These are phyloP conservation scores for Pontederia paniculata DNA, from an alignment of 176 grass and related monocot genomes.

Conservation along the genomic window DNA sequence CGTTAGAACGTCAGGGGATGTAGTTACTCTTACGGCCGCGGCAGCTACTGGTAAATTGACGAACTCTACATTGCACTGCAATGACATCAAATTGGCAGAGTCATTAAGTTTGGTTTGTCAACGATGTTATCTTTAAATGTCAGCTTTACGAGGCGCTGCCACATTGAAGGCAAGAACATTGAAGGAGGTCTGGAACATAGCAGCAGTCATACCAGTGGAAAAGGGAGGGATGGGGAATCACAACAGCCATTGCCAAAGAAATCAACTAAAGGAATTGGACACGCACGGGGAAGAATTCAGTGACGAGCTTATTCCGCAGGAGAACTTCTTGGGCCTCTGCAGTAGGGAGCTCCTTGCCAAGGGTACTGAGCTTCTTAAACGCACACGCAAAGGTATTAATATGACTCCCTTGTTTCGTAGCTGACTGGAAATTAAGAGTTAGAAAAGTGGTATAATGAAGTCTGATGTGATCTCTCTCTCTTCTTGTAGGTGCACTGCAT, in stretches of 20 bases:
- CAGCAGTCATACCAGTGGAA: constrained; percentile 89
- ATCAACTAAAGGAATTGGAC: constrained; percentile 37
- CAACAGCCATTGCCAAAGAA: constrained; percentile 23
- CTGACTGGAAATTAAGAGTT: neutral
- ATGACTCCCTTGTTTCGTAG: neutral
- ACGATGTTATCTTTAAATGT: neutral
- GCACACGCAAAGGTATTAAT: constrained; percentile 72
- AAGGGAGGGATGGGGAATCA: constrained; percentile 32
- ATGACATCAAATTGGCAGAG: too few relatives aligned
- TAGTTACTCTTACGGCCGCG: constrained; percentile 76
- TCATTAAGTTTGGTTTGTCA: neutral
- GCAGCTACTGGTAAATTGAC: constrained; percentile 56
- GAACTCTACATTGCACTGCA: neutral
- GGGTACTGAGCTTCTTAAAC: constrained; percentile 89
- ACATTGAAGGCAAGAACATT: constrained; percentile 70
- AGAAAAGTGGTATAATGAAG: too few relatives aligned
- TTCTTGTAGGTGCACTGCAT: constrained; percentile 54
- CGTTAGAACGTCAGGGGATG: constrained; percentile 51
- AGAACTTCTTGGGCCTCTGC: constrained; percentile 68
- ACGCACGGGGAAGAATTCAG: constrained; percentile 60
- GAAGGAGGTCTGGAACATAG: constrained; percentile 74
- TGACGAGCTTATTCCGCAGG: constrained; percentile 37
- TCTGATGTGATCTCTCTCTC: neutral
- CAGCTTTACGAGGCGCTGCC: constrained; percentile 61
- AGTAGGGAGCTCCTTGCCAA: constrained; percentile 72